Base-by-base conservation (phyloP, 2,329 filamentous ascomycete genomes). In the Diaporthe sp. region DNA sequence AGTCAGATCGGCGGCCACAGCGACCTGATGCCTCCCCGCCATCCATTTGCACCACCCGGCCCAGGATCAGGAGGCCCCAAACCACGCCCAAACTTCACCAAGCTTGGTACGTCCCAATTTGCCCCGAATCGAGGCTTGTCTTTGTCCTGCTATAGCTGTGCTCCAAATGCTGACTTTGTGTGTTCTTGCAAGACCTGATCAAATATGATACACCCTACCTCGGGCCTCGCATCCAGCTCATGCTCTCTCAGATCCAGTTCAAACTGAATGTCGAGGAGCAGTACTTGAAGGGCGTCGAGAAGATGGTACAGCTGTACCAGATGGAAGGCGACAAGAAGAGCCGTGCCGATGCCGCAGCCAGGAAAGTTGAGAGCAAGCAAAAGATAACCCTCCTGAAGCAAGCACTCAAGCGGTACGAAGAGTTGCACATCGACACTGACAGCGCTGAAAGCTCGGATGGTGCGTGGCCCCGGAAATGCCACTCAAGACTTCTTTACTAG, bases 191-290 rank as follows among this genome's bases (percentile, higher is more conserved):
- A 98, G 97, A 99, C 86, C 88, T 99, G 78, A 98, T 99, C 87
- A 98, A 98, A 91, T 98, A 97, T 86, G 97, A 99, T 83, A 98
- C 96, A 44, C 94, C 94, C 25, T 95, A 98, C 83, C 92, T 99
- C 77, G 97, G 97, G 46, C 96, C 97, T 76, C 95, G 97, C 79
- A 99, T 99, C 81, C 97, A 99, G 87, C 94, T 98, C 81, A 99
- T 99, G 97, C 88, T 99, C 82, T 98, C 97, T 65, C 97, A 99
- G 85, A 93, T 99, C 78, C 95, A 98, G 85, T 99, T 99, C 88
- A 99, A 99, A 87, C 90, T 99, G 77, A 98, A 97, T 79, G 97
- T 99, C 39, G 97, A 99, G 84, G 98, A 98, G 83, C 97, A 99
- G 86, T 99, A 99, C 85, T 95, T 98, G 79, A 97, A 98, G 82